Conservation (phyloP, 306 rosid genomes). For the Sicyos edulis region DNA sequence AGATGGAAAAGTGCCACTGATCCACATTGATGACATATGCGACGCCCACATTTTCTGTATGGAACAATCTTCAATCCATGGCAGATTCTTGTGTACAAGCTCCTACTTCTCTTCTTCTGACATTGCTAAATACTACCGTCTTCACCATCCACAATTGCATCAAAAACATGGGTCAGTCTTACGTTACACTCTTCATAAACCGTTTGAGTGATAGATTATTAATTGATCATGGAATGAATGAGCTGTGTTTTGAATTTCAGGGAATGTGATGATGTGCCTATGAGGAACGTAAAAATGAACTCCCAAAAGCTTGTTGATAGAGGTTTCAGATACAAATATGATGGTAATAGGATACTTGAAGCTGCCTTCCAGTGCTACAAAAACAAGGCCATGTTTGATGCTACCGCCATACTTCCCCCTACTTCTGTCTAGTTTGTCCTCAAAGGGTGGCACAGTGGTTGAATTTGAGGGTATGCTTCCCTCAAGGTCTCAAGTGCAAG, state of each 20-base stretch:
- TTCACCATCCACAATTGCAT: constrained; percentile 30
- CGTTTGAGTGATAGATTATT: too few relatives aligned
- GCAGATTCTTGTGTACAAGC: constrained; percentile 35
- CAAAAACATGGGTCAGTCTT: constrained; percentile 37
- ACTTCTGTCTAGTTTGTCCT: too few relatives aligned
- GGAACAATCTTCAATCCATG: constrained; percentile 26
- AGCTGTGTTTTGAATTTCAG: constrained; percentile 11
- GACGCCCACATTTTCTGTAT: constrained; percentile 36
- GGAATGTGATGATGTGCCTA: constrained; percentile 14
- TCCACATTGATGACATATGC: constrained; percentile 34
- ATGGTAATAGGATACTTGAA: constrained; percentile 25
- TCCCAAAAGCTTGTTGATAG: constrained; percentile 19
- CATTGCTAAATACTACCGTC: constrained; percentile 32
- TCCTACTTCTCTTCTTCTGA: constrained; percentile 38
- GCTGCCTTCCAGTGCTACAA: constrained; percentile 14
- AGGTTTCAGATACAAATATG: constrained; percentile 26
- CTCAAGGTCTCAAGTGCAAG: too few relatives aligned
- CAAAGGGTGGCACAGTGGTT: too few relatives aligned
- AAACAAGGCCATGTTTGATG: not conserved
- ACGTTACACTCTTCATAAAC: too few relatives aligned
- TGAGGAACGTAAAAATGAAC: constrained; percentile 22
- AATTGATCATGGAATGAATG: too few relatives aligned
- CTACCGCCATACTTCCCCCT: too few relatives aligned
- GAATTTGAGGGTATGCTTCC: too few relatives aligned
- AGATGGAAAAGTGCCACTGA: constrained; percentile 27